Conservation (phyloP, 2,329 filamentous ascomycete genomes). For the Phialemonium atrogriseum region DNA sequence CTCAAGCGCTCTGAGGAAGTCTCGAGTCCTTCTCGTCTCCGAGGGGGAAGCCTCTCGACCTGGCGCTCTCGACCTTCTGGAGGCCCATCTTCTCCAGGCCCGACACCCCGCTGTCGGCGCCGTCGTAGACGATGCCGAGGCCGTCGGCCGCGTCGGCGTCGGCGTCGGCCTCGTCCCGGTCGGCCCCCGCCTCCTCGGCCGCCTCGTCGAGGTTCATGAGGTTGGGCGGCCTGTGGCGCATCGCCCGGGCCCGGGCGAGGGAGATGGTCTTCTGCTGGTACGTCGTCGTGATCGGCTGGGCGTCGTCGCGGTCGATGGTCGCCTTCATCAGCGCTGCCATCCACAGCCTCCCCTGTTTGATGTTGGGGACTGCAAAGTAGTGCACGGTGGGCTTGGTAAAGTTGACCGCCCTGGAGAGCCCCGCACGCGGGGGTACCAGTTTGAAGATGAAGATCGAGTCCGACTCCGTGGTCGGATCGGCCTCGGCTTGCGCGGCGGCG, state of each 20-base stretch:
- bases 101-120: constrained; percentile 28
- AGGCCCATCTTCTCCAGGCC: constrained; percentile 26
- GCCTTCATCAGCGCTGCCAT: constrained; percentile 99
- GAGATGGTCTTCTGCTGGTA: constrained; percentile 98
- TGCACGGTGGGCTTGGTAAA: constrained; percentile 97
- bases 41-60: constrained; percentile 20
- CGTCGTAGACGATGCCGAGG: constrained; percentile 28
- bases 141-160: constrained; percentile 17
- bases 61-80: constrained; percentile 22
- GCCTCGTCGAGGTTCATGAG: constrained; percentile 62
- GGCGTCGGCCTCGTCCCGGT: constrained; percentile 8
- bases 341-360: constrained; percentile 85
- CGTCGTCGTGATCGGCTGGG: constrained; percentile 72
- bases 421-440: constrained; percentile 80
- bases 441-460: constrained; percentile 96
- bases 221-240: constrained; percentile 84
- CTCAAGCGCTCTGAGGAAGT: constrained; percentile 17
- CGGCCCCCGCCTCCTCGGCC: constrained; percentile 14
- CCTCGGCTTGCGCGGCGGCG: constrained; percentile 38
- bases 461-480: constrained; percentile 26
- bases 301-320: constrained; percentile 87
- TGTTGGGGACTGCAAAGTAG: constrained; percentile 91
- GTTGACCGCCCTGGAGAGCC: constrained; percentile 82
- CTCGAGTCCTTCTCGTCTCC: constrained; percentile 22
- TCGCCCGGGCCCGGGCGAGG: constrained; percentile 75